Conservation (phyloP, 2,329 filamentous ascomycete genomes). For the Pyricularia sp. region DNA sequence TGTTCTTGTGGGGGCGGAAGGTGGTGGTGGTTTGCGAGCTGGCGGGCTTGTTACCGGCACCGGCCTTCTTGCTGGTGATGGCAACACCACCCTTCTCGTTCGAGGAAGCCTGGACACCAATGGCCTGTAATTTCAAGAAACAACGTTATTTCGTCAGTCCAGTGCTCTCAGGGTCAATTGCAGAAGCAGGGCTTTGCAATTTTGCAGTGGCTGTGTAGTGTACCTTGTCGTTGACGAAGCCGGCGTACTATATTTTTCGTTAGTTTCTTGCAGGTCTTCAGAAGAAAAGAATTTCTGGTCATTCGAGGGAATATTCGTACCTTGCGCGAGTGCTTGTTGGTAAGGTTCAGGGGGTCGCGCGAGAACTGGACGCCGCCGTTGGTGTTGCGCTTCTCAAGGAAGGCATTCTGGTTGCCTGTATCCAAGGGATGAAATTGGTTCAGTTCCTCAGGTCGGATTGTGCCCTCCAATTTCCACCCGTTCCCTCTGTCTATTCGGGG, state of each 20-base stretch:
- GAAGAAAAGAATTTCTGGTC: background rate
- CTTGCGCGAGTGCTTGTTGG: conserved; percentile 88
- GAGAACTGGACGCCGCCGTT: conserved; percentile 83
- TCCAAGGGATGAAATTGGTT: conserved; percentile 6
- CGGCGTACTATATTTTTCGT: conserved; percentile 57
- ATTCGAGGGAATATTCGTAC: conserved; percentile 31
- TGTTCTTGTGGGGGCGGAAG: conserved; percentile 63
- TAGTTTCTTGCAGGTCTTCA: background rate
- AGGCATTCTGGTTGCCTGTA: conserved; percentile 78
- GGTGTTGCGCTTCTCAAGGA: conserved; percentile 80
- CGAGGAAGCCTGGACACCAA: conserved; percentile 60
- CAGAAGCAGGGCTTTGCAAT: background rate
- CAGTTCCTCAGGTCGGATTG: background rate
- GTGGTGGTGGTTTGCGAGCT: conserved; percentile 53
- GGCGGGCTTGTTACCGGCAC: conserved; percentile 63
- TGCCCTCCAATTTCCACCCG: background rate
- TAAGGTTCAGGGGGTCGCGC: conserved; percentile 86
- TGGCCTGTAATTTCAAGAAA: conserved; percentile 46
- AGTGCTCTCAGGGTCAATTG: conserved; percentile 5
- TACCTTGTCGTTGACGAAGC: conserved; percentile 93
- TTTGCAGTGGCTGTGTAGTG: conserved; percentile 30
- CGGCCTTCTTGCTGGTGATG: conserved; percentile 77
- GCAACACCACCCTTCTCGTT: conserved; percentile 68
- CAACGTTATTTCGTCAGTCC: conserved; percentile 16
- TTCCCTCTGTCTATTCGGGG: background rate